Evolutionary conservation across 768 basidiomycete species (phyloP).

Genomic region (Crucibulum laeve): DNA sequence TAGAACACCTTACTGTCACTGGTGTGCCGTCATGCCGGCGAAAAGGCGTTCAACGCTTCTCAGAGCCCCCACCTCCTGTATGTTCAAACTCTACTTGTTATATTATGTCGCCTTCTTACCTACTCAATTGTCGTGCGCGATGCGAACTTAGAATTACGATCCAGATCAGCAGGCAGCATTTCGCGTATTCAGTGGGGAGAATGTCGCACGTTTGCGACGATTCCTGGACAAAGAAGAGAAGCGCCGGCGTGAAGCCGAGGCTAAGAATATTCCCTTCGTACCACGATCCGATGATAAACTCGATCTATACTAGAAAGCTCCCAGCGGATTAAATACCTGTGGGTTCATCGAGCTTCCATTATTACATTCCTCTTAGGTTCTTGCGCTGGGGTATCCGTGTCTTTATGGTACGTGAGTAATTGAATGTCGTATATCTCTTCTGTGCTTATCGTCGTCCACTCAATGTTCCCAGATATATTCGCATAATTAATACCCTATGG

Average conservation of each 20-base stretch:
- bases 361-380: background rate
- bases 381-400: too few relatives aligned
- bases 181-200: slow-evolving; percentile 75
- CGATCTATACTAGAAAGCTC: slow-evolving; percentile 48
- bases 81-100: slow-evolving; percentile 20
- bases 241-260: slow-evolving; percentile 55
- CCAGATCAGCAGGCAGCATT: slow-evolving; percentile 65
- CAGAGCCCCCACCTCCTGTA: slow-evolving; percentile 64
- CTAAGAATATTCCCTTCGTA: slow-evolving; percentile 52
- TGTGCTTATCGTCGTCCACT: too few relatives aligned
- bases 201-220: slow-evolving; percentile 53
- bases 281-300: slow-evolving; percentile 61
- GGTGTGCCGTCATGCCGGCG: slow-evolving; percentile 74
- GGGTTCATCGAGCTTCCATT: background rate
- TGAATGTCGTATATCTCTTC: too few relatives aligned
- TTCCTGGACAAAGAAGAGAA: slow-evolving; percentile 72
- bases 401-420: too few relatives aligned
- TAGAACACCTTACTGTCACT: slow-evolving; percentile 77
- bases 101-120: background rate
- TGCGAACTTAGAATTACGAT: slow-evolving; percentile 49
- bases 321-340: background rate
- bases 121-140: background rate
- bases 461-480: too few relatives aligned
- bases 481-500: too few relatives aligned
- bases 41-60: slow-evolving; percentile 71